Percentiles rank a stretch among this genome's conserved stretches.
phyloP scores from a whole-genome alignment of 169 alveolate genomes.

The Cryptosporidium viatorum region DNA sequence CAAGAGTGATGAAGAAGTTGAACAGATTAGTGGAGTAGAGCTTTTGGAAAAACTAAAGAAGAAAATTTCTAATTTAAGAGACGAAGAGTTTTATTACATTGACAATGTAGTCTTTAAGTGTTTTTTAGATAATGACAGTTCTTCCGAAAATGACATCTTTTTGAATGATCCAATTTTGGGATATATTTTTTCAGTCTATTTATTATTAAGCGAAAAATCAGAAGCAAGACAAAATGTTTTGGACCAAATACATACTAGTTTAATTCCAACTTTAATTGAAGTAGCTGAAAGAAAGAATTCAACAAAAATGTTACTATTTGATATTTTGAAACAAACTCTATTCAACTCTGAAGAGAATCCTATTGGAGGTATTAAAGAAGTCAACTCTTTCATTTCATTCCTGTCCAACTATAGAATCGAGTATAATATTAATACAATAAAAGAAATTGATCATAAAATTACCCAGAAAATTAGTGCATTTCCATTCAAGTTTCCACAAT shows the following conservation, averaged over 20 bases:
- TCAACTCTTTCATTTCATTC: constrained; percentile 67
- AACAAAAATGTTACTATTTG: constrained; percentile 53
- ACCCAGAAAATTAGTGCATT: not conserved
- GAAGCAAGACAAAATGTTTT: constrained; percentile 54
- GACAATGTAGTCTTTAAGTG: constrained; percentile 8
- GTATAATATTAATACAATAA: constrained; percentile 4
- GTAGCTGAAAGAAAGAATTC: constrained; percentile 25
- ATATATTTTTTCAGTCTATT: constrained; percentile 27
- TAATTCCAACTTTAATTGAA: constrained; percentile 38
- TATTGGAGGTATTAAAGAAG: constrained; percentile 33
- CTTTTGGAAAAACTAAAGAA: constrained; percentile 4
- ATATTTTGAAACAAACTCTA: constrained; percentile 40
- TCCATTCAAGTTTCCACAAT: constrained; percentile 64
- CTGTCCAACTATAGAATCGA: constrained; percentile 19
- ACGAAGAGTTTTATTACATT: constrained; percentile 16
- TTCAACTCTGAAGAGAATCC: constrained; percentile 12
- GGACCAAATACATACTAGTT: constrained; percentile 20
- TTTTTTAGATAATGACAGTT: not conserved
- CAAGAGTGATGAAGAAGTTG: constrained; percentile 3
- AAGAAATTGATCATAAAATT: not conserved
- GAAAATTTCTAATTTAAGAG: not conserved
- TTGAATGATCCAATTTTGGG: constrained; percentile 61
- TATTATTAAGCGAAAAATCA: constrained; percentile 49
- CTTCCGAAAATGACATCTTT: constrained; percentile 34
- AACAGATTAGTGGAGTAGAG: constrained; percentile 10